These are phyloP conservation scores for Aspergillus campestris DNA, from an alignment of 495 filamentous ascomycete genomes.

Conservation along the genomic window DNA sequence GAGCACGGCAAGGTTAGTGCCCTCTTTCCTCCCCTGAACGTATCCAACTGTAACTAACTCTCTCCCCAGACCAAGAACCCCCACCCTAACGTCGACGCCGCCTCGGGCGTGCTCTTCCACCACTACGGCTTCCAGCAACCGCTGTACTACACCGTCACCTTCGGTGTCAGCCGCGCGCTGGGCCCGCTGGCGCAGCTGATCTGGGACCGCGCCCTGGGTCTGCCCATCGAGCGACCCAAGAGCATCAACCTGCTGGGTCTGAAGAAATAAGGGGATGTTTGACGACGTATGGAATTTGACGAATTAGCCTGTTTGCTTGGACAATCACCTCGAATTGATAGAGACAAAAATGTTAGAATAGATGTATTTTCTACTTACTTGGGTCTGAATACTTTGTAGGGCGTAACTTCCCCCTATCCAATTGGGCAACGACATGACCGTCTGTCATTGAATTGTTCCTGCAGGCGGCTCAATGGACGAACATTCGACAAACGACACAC, in stretches of 20 bases:
- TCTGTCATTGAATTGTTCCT: no score
- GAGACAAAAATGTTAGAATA: no score
- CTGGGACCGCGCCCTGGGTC: constrained; percentile 88
- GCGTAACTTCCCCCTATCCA: no score
- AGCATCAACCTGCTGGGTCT: constrained; percentile 86
- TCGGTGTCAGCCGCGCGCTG: constrained; percentile 85
- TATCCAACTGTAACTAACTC: neutral
- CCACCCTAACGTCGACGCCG: constrained; percentile 89
- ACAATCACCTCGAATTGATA: no score
- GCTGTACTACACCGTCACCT: constrained; percentile 95
- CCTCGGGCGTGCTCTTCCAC: constrained; percentile 88
- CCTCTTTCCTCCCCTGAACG: neutral
- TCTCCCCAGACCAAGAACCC: constrained; percentile 80
- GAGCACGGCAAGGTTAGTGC: constrained; percentile 74
- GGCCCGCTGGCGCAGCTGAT: constrained; percentile 90
- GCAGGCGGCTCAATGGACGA: no score
- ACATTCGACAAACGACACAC: no score
- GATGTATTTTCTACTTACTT: no score
- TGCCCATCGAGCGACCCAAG: constrained; percentile 98
- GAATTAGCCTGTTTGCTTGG: no score
- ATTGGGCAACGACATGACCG: no score
- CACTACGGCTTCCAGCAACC: constrained; percentile 96
- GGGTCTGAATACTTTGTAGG: no score
- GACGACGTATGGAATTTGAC: neutral
- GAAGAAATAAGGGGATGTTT: constrained; percentile 33